Percentiles rank a stretch among this genome's conserved stretches.
Evolutionary conservation across 148 eudicot species (phyloP).

Genomic region (Rhododendron simsii): DNA sequence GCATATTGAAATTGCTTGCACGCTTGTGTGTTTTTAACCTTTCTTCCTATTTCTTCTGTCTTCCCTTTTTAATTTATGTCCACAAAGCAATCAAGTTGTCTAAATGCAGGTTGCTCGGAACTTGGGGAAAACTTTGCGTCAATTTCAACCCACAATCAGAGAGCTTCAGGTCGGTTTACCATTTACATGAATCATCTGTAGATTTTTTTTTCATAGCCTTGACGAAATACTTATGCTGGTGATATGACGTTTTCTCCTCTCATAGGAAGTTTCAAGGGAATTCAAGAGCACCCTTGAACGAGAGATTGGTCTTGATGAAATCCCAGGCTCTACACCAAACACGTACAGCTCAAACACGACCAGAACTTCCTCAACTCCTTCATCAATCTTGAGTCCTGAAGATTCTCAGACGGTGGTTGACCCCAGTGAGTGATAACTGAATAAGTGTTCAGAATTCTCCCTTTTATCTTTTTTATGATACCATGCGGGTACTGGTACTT

Average conservation of each 20-base stretch:
- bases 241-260: background rate
- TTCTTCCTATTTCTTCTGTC: background rate
- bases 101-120: conserved; percentile 75
- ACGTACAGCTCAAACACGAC: conserved; percentile 35
- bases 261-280: conserved; percentile 90
- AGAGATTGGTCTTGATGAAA: conserved; percentile 93
- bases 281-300: conserved; percentile 88
- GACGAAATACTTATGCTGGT: background rate
- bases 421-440: conserved; percentile 52
- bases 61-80: background rate
- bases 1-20: background rate
- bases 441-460: background rate
- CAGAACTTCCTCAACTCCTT: conserved; percentile 26
- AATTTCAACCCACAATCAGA: conserved; percentile 86
- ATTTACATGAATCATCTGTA: background rate
- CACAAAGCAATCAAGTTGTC: conserved; percentile 11
- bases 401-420: conserved; percentile 39
- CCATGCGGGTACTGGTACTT: background rate
- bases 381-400: conserved; percentile 28
- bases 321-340: conserved; percentile 31
- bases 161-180: conserved; percentile 73
- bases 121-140: conserved; percentile 82
- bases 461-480: background rate
- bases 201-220: background rate
- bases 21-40: background rate